Base-by-base conservation (phyloP, 2,329 filamentous ascomycete genomes). In the Cladosporium sp. region DNA sequence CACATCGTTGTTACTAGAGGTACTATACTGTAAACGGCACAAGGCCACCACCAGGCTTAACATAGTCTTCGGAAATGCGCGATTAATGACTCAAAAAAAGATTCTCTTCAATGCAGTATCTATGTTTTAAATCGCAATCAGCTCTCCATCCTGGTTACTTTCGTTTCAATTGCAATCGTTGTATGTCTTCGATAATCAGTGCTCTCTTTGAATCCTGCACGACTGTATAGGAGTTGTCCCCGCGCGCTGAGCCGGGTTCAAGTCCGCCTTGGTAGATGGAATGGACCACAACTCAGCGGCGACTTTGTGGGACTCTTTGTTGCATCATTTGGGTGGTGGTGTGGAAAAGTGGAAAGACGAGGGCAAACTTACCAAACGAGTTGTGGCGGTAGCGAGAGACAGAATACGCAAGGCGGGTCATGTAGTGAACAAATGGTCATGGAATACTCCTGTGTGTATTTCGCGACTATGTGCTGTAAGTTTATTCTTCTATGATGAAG, bases 161-260 rank as follows among this genome's bases (percentile, higher is more conserved):
- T 46, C 5, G 5, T 23, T 21, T 21, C 11, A 8, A 14, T 46
- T 23, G 39, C n/a, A 23, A 46, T 46, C 39, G 10, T 13, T 21
- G 3, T 13, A 21, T 21, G 39, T 46, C n/a, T 21, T 46, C n/a
- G 39, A 46, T 21, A 10, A 18, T 68, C 67, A 68, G 67, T 66
- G 67, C 67, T 68, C 67, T 68, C 67, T 68, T 68, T 66, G 65
- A 34, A 46, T 63, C 65, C 67, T 36, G 46, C 67, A 68, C 34
- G 26, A 61, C 26, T n/a, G 34, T 28, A 36, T 63, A 63, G 59
- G 49, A 21, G 49, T 30, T 63, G 59, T 63, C 43, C 49, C 59
- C 59, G 23, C 46, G 18, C 32, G 59, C 59, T 6, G n/a, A 25
- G 28, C 8, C 56, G 25, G 58, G 58, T 51, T 60, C 58, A 51